A percentile compares a stretch with the other conserved stretches of the same genome.
phyloP scores from a whole-genome alignment of 371 early-diverging fungal genomes.

The Syncephalis plumigaleata region DNA sequence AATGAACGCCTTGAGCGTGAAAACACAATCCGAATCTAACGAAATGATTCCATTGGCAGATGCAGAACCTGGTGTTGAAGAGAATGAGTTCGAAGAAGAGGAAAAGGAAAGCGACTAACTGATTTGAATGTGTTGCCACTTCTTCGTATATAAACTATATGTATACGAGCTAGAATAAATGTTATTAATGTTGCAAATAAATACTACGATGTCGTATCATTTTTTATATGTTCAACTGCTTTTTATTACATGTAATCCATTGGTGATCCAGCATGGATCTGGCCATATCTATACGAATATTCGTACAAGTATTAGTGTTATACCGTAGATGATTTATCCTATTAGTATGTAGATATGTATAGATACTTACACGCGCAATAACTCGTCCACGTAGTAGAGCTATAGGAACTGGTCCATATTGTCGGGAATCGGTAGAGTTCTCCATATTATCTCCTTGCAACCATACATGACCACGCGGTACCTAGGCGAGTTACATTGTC shows the following conservation, averaged over 20 bases:
- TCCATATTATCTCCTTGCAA: slow-evolving; percentile 61
- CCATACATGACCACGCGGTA: slow-evolving; percentile 53
- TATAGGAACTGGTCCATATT: slow-evolving; percentile 68
- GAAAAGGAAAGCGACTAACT: too few species aligned
- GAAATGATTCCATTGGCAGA: too few species aligned
- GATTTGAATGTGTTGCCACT: too few species aligned
- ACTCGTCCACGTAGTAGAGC: slow-evolving; percentile 62
- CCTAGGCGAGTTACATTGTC: slow-evolving; percentile 10
- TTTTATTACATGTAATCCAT: slow-evolving; percentile 4
- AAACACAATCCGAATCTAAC: too few species aligned
- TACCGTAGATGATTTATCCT: background rate
- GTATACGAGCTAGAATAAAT: too few species aligned
- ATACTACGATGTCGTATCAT: too few species aligned
- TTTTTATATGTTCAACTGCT: background rate
- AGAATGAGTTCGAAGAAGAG: too few species aligned
- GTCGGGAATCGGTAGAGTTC: slow-evolving; percentile 63
- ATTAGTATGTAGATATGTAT: background rate
- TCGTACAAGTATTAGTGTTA: background rate
- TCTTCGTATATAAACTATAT: too few species aligned
- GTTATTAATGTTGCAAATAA: too few species aligned
- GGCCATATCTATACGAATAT: slow-evolving; percentile 6
- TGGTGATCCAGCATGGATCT: slow-evolving; percentile 7
- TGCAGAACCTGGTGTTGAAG: too few species aligned
- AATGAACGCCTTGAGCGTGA: too few species aligned
- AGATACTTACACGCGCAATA: slow-evolving; percentile 33